These are phyloP conservation scores for Lachnellula occidentalis DNA, from an alignment of 2,329 filamentous ascomycete species.

Conservation along the genomic window DNA sequence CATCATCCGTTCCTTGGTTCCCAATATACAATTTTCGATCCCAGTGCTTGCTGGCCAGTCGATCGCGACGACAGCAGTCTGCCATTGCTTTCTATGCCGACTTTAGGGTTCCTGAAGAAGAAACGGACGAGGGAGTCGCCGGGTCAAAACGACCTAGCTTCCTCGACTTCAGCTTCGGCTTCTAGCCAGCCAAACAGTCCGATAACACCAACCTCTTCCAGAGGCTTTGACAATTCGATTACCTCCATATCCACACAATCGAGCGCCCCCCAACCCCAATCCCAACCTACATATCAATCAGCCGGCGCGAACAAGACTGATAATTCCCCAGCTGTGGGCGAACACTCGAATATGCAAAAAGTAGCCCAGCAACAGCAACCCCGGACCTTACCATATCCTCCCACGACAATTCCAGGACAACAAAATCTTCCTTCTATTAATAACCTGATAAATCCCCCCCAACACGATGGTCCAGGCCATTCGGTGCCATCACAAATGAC, in stretches of 20 bases:
- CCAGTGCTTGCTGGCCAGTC: conserved; percentile 20
- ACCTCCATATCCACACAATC: conserved; percentile 36
- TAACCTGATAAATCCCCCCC: conserved; percentile 70
- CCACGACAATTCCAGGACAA: conserved; percentile 16
- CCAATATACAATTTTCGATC: conserved; percentile 16
- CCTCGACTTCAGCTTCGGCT: conserved; percentile 62
- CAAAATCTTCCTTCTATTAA: conserved; percentile 77
- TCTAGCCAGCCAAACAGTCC: conserved; percentile 60
- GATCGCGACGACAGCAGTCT: conserved; percentile 24
- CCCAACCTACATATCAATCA: conserved; percentile 25
- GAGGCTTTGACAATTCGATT: conserved; percentile 40
- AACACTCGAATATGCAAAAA: conserved; percentile 31
- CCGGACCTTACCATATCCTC: conserved; percentile 25
- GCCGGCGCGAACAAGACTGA: conserved; percentile 24
- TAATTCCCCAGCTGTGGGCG: conserved; percentile 26
- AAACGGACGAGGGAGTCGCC: conserved; percentile 91
- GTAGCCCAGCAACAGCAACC: conserved; percentile 31
- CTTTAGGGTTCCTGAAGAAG: conserved; percentile 94
- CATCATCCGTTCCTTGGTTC: conserved; percentile 22
- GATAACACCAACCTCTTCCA: conserved; percentile 52
- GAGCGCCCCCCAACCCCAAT: conserved; percentile 28
- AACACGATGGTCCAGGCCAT: conserved; percentile 41
- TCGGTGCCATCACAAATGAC: conserved; percentile 27
- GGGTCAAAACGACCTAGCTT: conserved; percentile 59
- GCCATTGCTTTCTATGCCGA: conserved; percentile 64